Evolutionary conservation across 2,329 filamentous ascomycete species (phyloP).

Genomic region (Curvularia sp.): DNA sequence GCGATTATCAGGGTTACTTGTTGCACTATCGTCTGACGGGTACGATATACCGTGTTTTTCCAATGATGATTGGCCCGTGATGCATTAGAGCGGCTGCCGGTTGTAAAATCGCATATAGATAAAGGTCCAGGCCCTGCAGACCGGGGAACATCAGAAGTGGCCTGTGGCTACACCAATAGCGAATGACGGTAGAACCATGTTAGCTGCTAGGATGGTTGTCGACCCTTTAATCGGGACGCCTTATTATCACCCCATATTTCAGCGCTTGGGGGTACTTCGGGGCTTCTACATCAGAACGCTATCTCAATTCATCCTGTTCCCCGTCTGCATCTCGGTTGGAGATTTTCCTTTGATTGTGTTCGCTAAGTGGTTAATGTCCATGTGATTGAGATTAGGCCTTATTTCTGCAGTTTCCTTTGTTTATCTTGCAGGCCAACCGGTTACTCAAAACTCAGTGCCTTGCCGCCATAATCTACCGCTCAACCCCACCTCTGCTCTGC

Average conservation of each 20-base stretch:
- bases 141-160: neutral
- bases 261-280: conserved; percentile 1
- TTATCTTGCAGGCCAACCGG: neutral
- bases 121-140: conserved; percentile 1
- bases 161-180: neutral
- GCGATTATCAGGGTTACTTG: neutral
- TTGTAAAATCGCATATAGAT: neutral
- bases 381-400: neutral
- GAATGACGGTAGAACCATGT: neutral
- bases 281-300: neutral
- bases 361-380: neutral
- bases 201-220: neutral
- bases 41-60: neutral
- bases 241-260: neutral
- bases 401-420: neutral
- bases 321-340: neutral
- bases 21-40: neutral
- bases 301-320: neutral
- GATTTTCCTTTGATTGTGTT: neutral
- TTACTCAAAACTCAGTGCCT: neutral
- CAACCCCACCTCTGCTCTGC: neutral
- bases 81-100: neutral
- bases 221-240: neutral
- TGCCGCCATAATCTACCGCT: neutral
- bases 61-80: neutral